phyloP scores from a whole-genome alignment of 345 rosid species.

The Lenwebbia sp. region DNA sequence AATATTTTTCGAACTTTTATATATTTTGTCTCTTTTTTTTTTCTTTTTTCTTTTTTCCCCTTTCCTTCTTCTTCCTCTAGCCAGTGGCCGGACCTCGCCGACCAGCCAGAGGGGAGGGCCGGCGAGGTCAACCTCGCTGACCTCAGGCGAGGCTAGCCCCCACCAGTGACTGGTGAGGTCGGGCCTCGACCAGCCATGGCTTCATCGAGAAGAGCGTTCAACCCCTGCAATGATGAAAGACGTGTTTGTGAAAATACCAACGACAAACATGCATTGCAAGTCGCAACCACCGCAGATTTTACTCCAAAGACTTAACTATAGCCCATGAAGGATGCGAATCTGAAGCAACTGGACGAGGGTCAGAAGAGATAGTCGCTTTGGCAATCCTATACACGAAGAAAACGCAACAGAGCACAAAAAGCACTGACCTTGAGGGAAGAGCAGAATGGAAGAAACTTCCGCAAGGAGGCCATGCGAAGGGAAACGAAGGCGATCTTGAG shows the following conservation, averaged over 20 bases:
- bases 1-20: too few species aligned
- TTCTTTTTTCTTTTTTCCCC: too few species aligned
- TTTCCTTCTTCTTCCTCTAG: too few species aligned
- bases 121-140: too few species aligned
- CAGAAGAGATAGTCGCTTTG: background rate
- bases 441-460: constrained; percentile 16
- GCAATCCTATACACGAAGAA: background rate
- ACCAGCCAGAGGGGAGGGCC: too few species aligned
- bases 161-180: too few species aligned
- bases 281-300: background rate
- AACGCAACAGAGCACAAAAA: background rate
- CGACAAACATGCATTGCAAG: background rate
- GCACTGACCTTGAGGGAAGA: constrained; percentile 5
- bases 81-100: too few species aligned
- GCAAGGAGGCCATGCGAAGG: constrained; percentile 20
- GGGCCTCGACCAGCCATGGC: too few species aligned
- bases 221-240: background rate
- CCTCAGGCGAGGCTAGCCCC: too few species aligned
- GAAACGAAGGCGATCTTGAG: background rate
- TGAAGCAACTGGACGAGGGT: background rate
- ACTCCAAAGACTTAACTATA: background rate
- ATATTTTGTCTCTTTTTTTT: too few species aligned
- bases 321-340: background rate
- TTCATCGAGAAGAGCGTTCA: background rate
- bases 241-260: background rate